Conservation (phyloP, 2,329 filamentous ascomycete species). For the Nemania sp. region DNA sequence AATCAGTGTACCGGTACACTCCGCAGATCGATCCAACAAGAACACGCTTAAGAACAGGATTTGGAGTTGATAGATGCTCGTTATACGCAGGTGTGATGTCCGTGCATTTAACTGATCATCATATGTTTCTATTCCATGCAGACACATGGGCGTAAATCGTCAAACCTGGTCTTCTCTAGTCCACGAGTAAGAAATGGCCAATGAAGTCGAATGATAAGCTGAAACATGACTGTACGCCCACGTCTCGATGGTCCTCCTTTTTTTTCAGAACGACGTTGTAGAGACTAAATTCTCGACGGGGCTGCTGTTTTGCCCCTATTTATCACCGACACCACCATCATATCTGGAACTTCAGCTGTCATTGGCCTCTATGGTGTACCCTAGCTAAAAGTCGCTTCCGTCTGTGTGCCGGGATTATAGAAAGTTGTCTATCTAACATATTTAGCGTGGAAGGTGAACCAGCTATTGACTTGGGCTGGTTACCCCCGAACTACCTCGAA, state of each 20-base stretch:
- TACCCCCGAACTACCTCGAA: not conserved
- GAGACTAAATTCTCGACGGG: not conserved
- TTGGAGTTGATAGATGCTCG: not conserved
- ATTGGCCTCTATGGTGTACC: not conserved
- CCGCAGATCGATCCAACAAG: not conserved
- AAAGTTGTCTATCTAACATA: not conserved
- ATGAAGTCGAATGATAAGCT: not conserved
- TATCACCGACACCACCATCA: not conserved
- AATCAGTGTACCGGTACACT: not conserved
- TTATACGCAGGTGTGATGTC: not conserved
- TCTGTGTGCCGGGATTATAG: not conserved
- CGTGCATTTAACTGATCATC: not conserved
- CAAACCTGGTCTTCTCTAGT: not conserved
- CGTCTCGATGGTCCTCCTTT: not conserved
- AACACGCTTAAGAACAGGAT: not conserved
- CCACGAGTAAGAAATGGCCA: not conserved
- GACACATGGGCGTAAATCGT: not conserved
- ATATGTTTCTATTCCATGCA: not conserved
- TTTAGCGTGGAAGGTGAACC: not conserved
- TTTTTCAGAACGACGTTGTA: not conserved
- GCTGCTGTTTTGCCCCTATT: not conserved
- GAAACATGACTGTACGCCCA: not conserved
- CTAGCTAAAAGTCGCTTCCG: not conserved
- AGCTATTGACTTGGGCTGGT: not conserved
- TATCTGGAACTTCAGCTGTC: not conserved